Conservation (phyloP, 1,284 basidiomycete species). For the Pyrrhoderma noxium region DNA sequence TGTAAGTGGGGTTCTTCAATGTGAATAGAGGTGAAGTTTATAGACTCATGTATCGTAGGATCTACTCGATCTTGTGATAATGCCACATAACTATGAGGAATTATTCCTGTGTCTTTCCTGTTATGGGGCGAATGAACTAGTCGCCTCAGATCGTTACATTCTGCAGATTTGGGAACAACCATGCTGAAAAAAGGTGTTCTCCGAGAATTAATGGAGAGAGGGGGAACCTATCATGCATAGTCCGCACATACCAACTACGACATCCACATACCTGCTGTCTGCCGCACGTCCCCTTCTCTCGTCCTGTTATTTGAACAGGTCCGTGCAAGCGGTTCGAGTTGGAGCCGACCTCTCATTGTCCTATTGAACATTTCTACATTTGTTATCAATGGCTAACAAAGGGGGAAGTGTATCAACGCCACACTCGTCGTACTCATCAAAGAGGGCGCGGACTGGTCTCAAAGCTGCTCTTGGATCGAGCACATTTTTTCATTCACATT, state of each 20-base stretch:
- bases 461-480: constrained; percentile 13
- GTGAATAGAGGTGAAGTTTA: neutral
- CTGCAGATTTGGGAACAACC: neutral
- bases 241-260: constrained; percentile 1
- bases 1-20: neutral
- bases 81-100: neutral
- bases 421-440: constrained; percentile 11
- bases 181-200: constrained; percentile 11
- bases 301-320: constrained; percentile 5
- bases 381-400: no score
- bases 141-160: constrained; percentile 1
- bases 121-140: neutral
- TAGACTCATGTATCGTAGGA: neutral
- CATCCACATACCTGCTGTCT: constrained; percentile 5
- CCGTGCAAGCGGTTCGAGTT: neutral
- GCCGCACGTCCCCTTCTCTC: constrained; percentile 5
- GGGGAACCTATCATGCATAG: constrained; percentile 4
- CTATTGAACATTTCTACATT: no score
- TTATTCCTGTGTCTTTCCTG: neutral
- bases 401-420: constrained; percentile 4
- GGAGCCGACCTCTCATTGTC: no score
- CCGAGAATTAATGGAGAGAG: constrained; percentile 7
- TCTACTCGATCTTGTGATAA: neutral
- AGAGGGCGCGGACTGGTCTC: neutral
- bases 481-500: constrained; percentile 17